Percentiles rank a stretch among this genome's conserved stretches.
Evolutionary conservation across 1,284 basidiomycete genomes (phyloP).

Genomic region (Papiliotrema flavescens): DNA sequence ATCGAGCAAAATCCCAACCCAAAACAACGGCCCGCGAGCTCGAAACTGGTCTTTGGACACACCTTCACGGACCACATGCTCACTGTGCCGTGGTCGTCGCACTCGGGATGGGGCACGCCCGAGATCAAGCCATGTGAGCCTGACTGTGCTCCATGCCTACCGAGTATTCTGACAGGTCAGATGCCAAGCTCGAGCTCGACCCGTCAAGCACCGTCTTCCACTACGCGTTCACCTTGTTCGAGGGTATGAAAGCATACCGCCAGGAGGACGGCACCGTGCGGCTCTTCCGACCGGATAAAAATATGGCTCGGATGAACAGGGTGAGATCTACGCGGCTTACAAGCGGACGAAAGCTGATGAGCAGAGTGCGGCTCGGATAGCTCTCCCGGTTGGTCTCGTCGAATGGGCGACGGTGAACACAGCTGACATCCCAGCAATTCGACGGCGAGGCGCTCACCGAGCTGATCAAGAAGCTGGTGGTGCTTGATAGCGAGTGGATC

Average conservation of each 20-base stretch:
- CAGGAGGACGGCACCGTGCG: constrained; percentile 73
- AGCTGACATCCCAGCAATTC: constrained; percentile 57
- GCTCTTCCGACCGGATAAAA: constrained; percentile 96
- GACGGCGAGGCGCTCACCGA: constrained; percentile 73
- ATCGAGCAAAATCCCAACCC: constrained; percentile 54
- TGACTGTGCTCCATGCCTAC: not conserved
- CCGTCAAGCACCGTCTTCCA: constrained; percentile 88
- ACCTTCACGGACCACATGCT: constrained; percentile 89
- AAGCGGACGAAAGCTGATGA: constrained; percentile 1
- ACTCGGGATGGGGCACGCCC: constrained; percentile 76
- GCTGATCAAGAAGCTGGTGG: constrained; percentile 84
- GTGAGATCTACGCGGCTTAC: constrained; percentile 21
- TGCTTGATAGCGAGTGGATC: constrained; percentile 87
- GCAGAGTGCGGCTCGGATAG: constrained; percentile 47
- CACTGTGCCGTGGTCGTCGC: constrained; percentile 69
- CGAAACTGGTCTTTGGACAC: constrained; percentile 54
- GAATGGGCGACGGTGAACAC: not conserved
- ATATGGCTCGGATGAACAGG: constrained; percentile 70
- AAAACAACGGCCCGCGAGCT: constrained; percentile 45
- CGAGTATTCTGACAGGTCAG: constrained; percentile 48
- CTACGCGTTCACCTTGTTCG: constrained; percentile 78
- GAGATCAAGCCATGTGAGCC: constrained; percentile 73
- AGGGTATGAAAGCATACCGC: constrained; percentile 95
- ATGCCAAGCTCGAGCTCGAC: constrained; percentile 69
- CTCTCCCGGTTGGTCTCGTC: constrained; percentile 41